Evolutionary conservation across 78 protist species (phyloP), one percentile per base, ranked within the genome.

Genomic region (Protostelium mycophagum): DNA sequence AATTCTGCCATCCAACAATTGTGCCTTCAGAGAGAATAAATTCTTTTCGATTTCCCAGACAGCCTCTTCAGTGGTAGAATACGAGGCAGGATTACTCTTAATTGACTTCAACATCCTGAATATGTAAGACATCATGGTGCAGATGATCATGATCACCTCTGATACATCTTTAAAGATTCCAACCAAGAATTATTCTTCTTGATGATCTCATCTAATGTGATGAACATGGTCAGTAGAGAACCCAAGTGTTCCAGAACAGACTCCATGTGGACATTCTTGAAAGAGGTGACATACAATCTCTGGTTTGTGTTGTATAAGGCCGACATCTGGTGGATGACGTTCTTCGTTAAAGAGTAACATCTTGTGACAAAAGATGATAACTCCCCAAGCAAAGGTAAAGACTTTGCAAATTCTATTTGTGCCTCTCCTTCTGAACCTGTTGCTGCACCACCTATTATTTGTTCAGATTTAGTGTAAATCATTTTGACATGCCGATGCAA

Each of bases 101-200:
- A 95, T 86, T 25, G 91, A 35, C 87, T 93, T 95, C 37, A 93
- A 86, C 96, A 95, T 95, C 63, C 96, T 91, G 34, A 29, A 63
- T 38, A 73, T 83, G 38, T 10, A 1, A n/a, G 1, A 28, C 23
- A 23, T 28, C 85, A 51, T 1, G 51, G n/a, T 34, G 38, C 10
- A 86, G 34, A 28, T n/a, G 34, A 35, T 1, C 34, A n/a, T 86
- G 1, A 25, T 88, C 34, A 91, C 94, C 91, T 87, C 38, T 88
- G 39, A 37, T 91, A 94, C 35, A 90, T 35, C 36, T 90, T 92
- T 94, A 93, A 91, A 36, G 92, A 63, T 1, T 88, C 83, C 1
- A 25, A 1, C 34, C 92, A 38, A 25, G 88, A 85, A 23, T 63
- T 34, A 34, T 95, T 95, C 83, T 87, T 37, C 0, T 31, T 34